These are phyloP conservation scores for Biscutella laevigata DNA, from an alignment of 441 rosid species.

Conservation along the genomic window DNA sequence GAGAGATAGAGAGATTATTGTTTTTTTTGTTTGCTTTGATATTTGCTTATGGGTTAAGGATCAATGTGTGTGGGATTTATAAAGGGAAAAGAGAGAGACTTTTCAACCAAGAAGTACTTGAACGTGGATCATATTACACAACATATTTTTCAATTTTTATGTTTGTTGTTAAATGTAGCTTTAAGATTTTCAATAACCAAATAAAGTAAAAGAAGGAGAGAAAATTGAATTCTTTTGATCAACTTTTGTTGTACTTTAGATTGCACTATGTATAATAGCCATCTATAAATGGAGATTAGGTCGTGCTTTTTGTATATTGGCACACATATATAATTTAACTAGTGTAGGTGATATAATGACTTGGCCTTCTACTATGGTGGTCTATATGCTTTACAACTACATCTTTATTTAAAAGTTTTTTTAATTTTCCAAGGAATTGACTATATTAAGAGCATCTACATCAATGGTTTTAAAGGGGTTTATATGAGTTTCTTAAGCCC, in stretches of 20 bases:
- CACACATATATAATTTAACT: slow-evolving; percentile 19
- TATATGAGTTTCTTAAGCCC: too few relatives aligned
- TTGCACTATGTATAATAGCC: slow-evolving; percentile 25
- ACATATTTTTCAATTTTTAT: background rate
- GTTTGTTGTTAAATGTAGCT: background rate
- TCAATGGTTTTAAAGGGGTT: too few relatives aligned
- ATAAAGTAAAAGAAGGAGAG: slow-evolving; percentile 13
- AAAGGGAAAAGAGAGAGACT: slow-evolving; percentile 20
- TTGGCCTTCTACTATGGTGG: slow-evolving; percentile 24
- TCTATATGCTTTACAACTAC: slow-evolving; percentile 20
- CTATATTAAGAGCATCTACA: too few relatives aligned
- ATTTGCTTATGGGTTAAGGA: slow-evolving; percentile 25
- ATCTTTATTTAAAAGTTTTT: background rate
- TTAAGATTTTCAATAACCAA: background rate
- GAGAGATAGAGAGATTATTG: slow-evolving; percentile 11
- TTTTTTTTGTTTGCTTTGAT: slow-evolving; percentile 3
- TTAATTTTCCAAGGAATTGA: too few relatives aligned
- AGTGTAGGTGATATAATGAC: slow-evolving; percentile 11
- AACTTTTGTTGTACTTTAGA: slow-evolving; percentile 26
- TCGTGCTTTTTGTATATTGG: background rate
- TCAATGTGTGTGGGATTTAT: slow-evolving; percentile 27
- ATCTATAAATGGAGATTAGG: slow-evolving; percentile 21
- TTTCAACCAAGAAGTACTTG: slow-evolving; percentile 27
- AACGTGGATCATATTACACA: slow-evolving; percentile 25
- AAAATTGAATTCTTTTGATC: background rate